phyloP scores from a whole-genome alignment of 208 protist species.

The Eutreptiella sp. region DNA sequence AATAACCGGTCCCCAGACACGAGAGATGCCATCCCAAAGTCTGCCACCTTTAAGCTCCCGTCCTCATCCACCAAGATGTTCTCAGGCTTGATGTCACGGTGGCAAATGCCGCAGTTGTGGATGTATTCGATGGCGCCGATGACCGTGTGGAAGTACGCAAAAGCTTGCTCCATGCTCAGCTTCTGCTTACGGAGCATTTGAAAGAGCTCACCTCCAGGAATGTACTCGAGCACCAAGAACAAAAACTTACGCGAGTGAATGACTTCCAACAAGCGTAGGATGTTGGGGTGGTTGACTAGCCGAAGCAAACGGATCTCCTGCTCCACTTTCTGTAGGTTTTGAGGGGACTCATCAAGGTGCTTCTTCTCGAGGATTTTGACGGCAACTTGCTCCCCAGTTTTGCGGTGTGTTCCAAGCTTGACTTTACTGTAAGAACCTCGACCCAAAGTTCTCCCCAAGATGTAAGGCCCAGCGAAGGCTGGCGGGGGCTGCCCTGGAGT shows the following conservation, averaged over 20 bases:
- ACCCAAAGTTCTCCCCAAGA: slow-evolving; percentile 48
- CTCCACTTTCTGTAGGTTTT: slow-evolving; percentile 44
- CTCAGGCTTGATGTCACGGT: no score
- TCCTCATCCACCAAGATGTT: no score
- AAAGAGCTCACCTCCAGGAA: slow-evolving; percentile 60
- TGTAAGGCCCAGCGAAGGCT: slow-evolving; percentile 29
- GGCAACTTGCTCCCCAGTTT: slow-evolving; percentile 41
- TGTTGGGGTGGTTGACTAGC: slow-evolving; percentile 55
- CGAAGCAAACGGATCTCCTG: slow-evolving; percentile 58
- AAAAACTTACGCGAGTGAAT: slow-evolving; percentile 44
- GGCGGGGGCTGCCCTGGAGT: no score
- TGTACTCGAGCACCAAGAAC: slow-evolving; percentile 67
- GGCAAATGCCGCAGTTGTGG: no score
- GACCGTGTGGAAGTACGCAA: no score
- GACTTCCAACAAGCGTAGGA: slow-evolving; percentile 53
- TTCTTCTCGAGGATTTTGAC: slow-evolving; percentile 66
- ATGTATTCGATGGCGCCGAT: no score
- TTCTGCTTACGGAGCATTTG: not conserved
- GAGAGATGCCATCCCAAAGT: not conserved
- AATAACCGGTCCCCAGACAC: no score
- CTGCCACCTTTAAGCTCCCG: no score
- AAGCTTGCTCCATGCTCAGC: not conserved
- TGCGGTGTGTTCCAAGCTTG: slow-evolving; percentile 40
- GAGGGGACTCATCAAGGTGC: slow-evolving; percentile 41
- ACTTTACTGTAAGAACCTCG: slow-evolving; percentile 56